Evolutionary conservation across 2,329 filamentous ascomycete species (phyloP), one percentile per base, ranked within the genome.

Genomic region (Endocalyx cinctus): DNA sequence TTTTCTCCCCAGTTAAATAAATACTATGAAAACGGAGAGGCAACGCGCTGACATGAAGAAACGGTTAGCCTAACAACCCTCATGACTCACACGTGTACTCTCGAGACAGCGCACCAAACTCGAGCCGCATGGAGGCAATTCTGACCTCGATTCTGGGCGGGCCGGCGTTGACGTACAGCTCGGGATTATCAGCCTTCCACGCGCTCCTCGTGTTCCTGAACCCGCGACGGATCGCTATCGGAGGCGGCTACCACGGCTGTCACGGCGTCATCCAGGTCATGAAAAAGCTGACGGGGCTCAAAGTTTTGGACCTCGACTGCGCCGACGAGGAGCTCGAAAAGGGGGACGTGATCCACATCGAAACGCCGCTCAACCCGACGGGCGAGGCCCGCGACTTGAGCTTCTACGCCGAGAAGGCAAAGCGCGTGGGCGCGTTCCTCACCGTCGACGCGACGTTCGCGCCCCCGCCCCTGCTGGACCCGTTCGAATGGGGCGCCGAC

Each of bases 371-470:
- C 25, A 98, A 98, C 60, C 92, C 92, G 0, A 83, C 83, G 2
- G 92, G 92, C 31, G 81, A 83, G 49, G 88, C 88, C 2, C 82
- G 77, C 47, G 70, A 87, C 49, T 79, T 98, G 17, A 67, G 69
- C 20, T 62, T 66, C 33, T 95, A 84, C 57, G 86, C 87, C 1
- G 67, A 75, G 4, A 75, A 78, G 46, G 92, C 92, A 1, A 82
- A 82, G 51, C 66, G 66, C 5, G 66, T 74, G 5, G 88, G 89
- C 6, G 88, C 87, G 7, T 77, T 77, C 36, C 68, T 97, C 29
- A 83, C 82, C 10, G 84, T 97, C 2, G 92, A 98, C 60, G 80
- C 86, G 3, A 98, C 92, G 0, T 96, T 98, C 62, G 92, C 80
- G 4, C 92, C 92, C 25, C 92, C 92, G 19, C 86, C 87, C 17